Evolutionary conservation across 2,329 filamentous ascomycete species (phyloP), one percentile per base, ranked within the genome.

Genomic region (Ophiostoma perfectum): DNA sequence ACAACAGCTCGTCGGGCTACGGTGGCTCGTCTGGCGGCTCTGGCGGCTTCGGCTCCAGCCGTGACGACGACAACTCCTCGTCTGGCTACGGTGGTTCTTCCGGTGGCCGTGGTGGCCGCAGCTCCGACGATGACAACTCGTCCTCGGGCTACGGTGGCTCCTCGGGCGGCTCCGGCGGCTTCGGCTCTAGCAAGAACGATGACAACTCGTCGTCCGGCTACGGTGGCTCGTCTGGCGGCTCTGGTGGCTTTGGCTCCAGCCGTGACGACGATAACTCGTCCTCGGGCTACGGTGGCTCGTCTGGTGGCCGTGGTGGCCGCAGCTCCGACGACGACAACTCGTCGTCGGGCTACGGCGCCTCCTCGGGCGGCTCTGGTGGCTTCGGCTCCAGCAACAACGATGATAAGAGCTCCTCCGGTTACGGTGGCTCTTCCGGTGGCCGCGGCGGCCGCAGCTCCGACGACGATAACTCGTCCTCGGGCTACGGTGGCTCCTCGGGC

Each of bases 61-160:
- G 52, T 5, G 76, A 78, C 74, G 75, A 78, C 78, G 76, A 78
- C 72, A 73, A 77, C 75, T 73, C 67, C 64, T 73, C 74, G 75
- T 76, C 72, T 72, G 74, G 70, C 73, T 75, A 49, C 12, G 68
- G 62, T 11, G 41, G 4, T 18, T 60, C 41, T 7, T 49, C 68
- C 67, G 73, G 75, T 66, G n/a, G 49, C n/a, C 18, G 16, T 6
- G 49, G 49, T 49, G 71, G 69, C 62, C 71, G 14, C 38, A 4
- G 62, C 49, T 49, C n/a, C 16, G 7, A 55, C 27, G 5, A 66
- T 8, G 38, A 58, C 44, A 69, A 63, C 62, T 18, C 1, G 1
- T 45, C 6, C 7, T 64, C 52, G n/a, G 44, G 39, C 60, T 44
- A 47, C 63, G 27, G 49, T 36, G 16, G 47, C 65, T 45, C 41